Evolutionary conservation across 305 asterid species (phyloP).

Genomic region (Rubia balearica): DNA sequence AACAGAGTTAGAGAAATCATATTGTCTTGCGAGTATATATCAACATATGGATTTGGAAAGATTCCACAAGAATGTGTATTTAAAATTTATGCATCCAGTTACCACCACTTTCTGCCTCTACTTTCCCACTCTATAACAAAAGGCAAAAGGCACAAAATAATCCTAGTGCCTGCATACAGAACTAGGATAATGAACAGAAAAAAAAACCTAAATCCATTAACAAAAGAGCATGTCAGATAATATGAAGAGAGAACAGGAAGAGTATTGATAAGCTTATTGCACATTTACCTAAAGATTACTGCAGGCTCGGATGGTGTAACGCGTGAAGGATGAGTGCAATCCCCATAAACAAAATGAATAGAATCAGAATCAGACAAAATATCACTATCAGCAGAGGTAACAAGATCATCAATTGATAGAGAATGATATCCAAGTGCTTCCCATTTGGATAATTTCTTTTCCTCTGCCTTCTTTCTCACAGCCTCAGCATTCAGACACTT

Average conservation of each 20-base stretch:
- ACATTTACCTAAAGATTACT: conserved; percentile 61
- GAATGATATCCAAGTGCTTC: conserved; percentile 81
- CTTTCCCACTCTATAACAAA: background rate
- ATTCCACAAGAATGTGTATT: background rate
- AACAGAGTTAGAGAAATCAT: background rate
- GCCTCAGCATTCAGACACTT: conserved; percentile 62
- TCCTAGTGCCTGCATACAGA: background rate
- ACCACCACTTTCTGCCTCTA: background rate
- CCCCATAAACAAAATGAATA: conserved; percentile 83
- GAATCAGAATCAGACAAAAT: conserved; percentile 53
- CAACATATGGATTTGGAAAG: background rate
- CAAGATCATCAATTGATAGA: conserved; percentile 48
- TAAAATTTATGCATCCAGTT: background rate
- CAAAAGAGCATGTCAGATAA: background rate
- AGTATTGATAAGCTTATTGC: background rate
- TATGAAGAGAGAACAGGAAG: background rate
- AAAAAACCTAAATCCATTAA: background rate
- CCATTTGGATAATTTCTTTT: conserved; percentile 73
- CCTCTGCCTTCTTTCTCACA: conserved; percentile 60
- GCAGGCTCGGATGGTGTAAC: conserved; percentile 61
- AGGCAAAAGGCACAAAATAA: background rate
- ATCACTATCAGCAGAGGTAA: conserved; percentile 37
- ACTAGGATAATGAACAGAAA: background rate
- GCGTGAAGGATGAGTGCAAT: conserved; percentile 70
- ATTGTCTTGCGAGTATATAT: background rate